Conservation (phyloP, 2,329 filamentous ascomycete species). For the Coniochaeta hoffmannii region DNA sequence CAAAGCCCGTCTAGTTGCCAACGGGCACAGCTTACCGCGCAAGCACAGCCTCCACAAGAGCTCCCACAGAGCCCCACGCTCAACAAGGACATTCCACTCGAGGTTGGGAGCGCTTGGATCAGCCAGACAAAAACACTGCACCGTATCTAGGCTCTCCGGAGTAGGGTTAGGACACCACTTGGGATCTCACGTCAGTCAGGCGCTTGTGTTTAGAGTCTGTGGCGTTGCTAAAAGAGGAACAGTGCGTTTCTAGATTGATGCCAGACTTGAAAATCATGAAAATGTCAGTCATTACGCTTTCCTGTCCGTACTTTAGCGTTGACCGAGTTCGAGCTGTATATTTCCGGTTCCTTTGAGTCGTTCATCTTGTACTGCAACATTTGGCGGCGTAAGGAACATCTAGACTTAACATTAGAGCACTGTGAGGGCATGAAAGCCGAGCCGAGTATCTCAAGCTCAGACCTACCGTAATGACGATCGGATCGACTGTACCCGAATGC, state of each 20-base stretch:
- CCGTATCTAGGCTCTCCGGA: background rate
- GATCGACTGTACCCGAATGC: background rate
- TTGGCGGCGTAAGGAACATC: no score
- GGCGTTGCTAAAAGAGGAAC: background rate
- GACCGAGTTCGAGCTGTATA: no score
- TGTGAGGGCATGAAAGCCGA: background rate
- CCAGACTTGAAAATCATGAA: no score
- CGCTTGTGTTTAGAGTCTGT: background rate
- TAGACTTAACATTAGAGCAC: no score
- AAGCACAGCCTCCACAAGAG: background rate
- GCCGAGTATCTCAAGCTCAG: background rate
- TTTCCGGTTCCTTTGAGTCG: no score
- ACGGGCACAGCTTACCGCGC: background rate
- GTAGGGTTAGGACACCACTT: background rate
- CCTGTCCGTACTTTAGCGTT: no score
- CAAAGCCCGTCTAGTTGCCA: background rate
- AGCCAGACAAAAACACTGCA: background rate
- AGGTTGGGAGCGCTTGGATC: background rate
- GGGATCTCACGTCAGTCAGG: background rate
- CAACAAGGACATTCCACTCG: background rate
- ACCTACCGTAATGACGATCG: background rate
- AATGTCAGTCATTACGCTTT: no score
- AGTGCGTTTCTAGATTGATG: background rate
- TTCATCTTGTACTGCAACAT: no score
- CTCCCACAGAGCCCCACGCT: background rate